phyloP scores from a whole-genome alignment of 2,329 filamentous ascomycete genomes.

The Diaporthe ilicicola region DNA sequence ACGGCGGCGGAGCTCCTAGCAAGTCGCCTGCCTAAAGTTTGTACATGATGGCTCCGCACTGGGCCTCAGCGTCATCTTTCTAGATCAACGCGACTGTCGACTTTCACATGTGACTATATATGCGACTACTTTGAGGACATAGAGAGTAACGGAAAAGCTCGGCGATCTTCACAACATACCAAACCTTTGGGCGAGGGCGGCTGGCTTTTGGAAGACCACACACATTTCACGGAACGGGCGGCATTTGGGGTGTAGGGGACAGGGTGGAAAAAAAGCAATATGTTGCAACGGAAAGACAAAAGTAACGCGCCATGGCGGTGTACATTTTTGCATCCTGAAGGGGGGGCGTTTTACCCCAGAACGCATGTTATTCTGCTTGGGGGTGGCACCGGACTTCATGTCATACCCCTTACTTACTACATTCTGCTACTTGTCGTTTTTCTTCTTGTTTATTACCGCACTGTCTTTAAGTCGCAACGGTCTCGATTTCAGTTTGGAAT shows the following conservation, averaged over 20 bases:
- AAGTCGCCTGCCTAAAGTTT: constrained; percentile 66
- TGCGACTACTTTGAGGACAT: constrained; percentile 31
- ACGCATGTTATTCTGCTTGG: constrained; percentile 26
- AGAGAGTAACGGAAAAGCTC: constrained; percentile 28
- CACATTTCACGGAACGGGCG: constrained; percentile 29
- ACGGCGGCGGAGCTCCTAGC: constrained; percentile 65
- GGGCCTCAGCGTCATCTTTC: constrained; percentile 25
- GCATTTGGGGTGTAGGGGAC: constrained; percentile 31
- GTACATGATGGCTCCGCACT: constrained; percentile 25
- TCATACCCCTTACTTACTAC: constrained; percentile 32
- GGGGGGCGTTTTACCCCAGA: constrained; percentile 12
- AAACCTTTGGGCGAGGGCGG: constrained; percentile 28
- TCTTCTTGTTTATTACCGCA: constrained; percentile 27
- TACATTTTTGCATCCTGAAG: constrained; percentile 28
- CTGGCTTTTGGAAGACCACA: constrained; percentile 32
- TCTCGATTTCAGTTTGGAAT: constrained; percentile 11
- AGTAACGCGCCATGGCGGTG: constrained; percentile 28
- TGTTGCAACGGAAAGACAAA: constrained; percentile 33
- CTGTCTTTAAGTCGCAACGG: constrained; percentile 24
- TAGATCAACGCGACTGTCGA: constrained; percentile 25
- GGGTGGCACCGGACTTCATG: constrained; percentile 13
- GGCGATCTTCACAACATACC: constrained; percentile 30
- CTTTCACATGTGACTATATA: constrained; percentile 34
- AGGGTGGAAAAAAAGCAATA: constrained; percentile 30
- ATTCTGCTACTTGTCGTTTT: constrained; percentile 23